Evolutionary conservation across 2,329 filamentous ascomycete species (phyloP).

Genomic region (Aspergillus puulaauensis): DNA sequence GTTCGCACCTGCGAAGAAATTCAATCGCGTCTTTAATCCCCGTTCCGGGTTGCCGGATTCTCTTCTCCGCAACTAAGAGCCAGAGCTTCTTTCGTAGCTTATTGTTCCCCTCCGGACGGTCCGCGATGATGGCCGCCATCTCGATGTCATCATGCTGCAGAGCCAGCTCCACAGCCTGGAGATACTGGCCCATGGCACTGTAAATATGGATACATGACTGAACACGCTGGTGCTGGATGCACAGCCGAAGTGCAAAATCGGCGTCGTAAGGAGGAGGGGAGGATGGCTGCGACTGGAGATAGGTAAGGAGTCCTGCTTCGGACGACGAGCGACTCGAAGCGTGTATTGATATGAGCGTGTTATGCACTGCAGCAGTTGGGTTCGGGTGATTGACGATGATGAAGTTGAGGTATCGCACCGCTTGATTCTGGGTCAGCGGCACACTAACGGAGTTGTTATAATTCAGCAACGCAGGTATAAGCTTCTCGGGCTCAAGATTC

Average conservation of each 20-base stretch:
- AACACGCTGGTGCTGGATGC: slow-evolving; percentile 90
- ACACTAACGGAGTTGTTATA: slow-evolving; percentile 77
- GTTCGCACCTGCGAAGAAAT: slow-evolving; percentile 85
- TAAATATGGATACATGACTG: slow-evolving; percentile 97
- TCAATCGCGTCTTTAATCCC: slow-evolving; percentile 93
- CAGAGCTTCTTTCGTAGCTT: slow-evolving; percentile 88
- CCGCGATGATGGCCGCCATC: slow-evolving; percentile 83
- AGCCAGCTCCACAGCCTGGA: slow-evolving; percentile 88
- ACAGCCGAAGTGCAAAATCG: slow-evolving; percentile 92
- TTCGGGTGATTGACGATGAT: slow-evolving; percentile 79
- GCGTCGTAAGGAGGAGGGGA: slow-evolving; percentile 84
- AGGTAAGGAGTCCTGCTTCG: slow-evolving; percentile 80
- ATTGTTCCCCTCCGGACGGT: slow-evolving; percentile 74
- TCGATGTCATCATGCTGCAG: slow-evolving; percentile 87
- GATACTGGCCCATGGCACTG: slow-evolving; percentile 91
- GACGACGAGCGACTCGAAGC: slow-evolving; percentile 80
- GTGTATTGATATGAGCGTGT: slow-evolving; percentile 94
- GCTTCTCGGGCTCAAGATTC: slow-evolving; percentile 77
- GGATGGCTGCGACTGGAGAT: slow-evolving; percentile 87
- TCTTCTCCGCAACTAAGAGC: slow-evolving; percentile 91
- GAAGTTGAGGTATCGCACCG: slow-evolving; percentile 88
- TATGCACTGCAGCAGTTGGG: slow-evolving; percentile 86
- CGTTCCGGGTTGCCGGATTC: slow-evolving; percentile 75
- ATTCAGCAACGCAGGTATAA: slow-evolving; percentile 90
- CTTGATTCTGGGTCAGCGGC: slow-evolving; percentile 76